phyloP scores from a whole-genome alignment of 1,284 basidiomycete genomes.

The Blastosporella zonata region DNA sequence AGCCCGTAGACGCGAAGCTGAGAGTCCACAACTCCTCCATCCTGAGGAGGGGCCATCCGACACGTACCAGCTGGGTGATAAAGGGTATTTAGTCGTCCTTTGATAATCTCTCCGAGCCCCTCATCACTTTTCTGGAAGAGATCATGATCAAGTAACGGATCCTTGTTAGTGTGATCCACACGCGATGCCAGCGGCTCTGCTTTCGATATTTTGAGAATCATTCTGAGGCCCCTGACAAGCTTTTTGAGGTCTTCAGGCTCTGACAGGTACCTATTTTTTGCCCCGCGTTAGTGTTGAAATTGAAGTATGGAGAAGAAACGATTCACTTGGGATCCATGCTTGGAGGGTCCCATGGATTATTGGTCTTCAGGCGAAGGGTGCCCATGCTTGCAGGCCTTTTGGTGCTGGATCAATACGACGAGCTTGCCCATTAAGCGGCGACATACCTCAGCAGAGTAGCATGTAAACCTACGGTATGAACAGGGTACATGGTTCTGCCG shows the following conservation, averaged over 20 bases:
- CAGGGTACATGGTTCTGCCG: conserved; percentile 30
- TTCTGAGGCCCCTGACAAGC: conserved; percentile 50
- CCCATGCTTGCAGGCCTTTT: conserved; percentile 39
- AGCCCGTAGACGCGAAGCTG: conserved; percentile 36
- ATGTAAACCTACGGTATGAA: conserved; percentile 40
- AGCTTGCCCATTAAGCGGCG: background rate
- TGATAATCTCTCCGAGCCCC: conserved; percentile 42
- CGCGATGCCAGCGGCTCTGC: conserved; percentile 46
- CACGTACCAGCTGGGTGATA: conserved; percentile 49
- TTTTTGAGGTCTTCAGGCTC: conserved; percentile 53
- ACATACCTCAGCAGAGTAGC: conserved; percentile 31
- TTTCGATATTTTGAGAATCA: conserved; percentile 46
- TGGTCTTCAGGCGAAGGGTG: conserved; percentile 34
- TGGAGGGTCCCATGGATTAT: conserved; percentile 38
- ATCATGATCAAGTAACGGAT: conserved; percentile 43
- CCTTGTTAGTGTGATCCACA: conserved; percentile 40
- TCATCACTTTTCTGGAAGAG: conserved; percentile 37
- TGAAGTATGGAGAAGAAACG: background rate
- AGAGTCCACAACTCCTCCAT: conserved; percentile 38
- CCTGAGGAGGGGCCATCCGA: conserved; percentile 51
- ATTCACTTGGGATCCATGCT: conserved; percentile 41
- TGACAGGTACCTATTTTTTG: conserved; percentile 49
- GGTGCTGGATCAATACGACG: background rate
- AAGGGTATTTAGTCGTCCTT: conserved; percentile 51
- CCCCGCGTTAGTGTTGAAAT: background rate